Percentiles rank a stretch among this genome's conserved stretches.
Evolutionary conservation across 1,284 basidiomycete genomes (phyloP).

Genomic region (Paramarasmius palmivorus): DNA sequence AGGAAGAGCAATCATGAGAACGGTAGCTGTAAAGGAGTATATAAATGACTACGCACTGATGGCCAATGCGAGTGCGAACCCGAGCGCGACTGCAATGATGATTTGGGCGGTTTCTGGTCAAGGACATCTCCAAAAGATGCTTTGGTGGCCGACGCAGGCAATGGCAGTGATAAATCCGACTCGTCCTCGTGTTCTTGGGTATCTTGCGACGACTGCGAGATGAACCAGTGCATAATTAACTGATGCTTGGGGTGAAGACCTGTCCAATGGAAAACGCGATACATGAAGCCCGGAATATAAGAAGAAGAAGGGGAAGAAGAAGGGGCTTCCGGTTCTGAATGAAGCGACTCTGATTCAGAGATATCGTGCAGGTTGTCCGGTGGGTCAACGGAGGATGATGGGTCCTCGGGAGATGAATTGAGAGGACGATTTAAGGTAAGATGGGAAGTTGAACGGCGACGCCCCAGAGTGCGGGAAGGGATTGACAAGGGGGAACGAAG

Average conservation of each 20-base stretch:
- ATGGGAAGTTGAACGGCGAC: slow-evolving; percentile 3
- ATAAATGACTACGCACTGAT: slow-evolving; percentile 42
- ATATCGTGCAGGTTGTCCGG: no score
- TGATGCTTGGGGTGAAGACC: slow-evolving; percentile 40
- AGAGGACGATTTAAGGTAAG: not conserved
- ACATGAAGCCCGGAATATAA: slow-evolving; percentile 51
- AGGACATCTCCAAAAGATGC: slow-evolving; percentile 50
- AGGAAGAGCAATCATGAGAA: slow-evolving; percentile 36
- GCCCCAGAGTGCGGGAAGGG: slow-evolving; percentile 42
- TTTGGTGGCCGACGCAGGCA: slow-evolving; percentile 60
- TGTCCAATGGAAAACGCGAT: slow-evolving; percentile 52
- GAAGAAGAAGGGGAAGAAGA: slow-evolving; percentile 28
- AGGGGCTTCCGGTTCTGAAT: not conserved
- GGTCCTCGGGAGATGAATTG: not conserved
- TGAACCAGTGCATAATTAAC: slow-evolving; percentile 31
- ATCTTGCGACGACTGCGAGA: slow-evolving; percentile 54
- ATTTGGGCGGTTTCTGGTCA: slow-evolving; percentile 38
- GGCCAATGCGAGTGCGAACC: slow-evolving; percentile 42
- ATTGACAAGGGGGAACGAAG: slow-evolving; percentile 55
- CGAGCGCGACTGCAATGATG: slow-evolving; percentile 20
- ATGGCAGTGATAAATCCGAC: slow-evolving; percentile 58
- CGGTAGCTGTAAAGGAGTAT: slow-evolving; percentile 16
- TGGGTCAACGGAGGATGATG: no score
- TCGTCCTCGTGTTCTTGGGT: slow-evolving; percentile 36
- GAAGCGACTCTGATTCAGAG: not conserved